These are phyloP conservation scores for Bipolaris gigantea DNA, from an alignment of 2,329 filamentous ascomycete genomes.

Conservation along the genomic window DNA sequence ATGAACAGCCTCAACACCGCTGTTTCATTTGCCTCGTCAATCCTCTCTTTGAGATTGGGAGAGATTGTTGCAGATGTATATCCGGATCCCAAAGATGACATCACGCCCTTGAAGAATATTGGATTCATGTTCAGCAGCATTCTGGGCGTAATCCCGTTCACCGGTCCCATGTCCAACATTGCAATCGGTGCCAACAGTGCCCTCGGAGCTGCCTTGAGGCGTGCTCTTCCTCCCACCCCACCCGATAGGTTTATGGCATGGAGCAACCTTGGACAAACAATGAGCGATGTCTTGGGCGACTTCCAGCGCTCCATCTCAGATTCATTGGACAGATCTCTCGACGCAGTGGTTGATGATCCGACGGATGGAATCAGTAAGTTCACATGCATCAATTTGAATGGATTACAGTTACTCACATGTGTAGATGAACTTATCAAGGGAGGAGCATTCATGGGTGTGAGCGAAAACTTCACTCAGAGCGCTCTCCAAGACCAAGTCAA, in stretches of 20 bases:
- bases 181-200: neutral
- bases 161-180: neutral
- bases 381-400: neutral
- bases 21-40: conserved; percentile 8
- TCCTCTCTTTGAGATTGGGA: conserved; percentile 4
- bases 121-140: neutral
- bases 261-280: conserved; percentile 6
- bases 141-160: conserved; percentile 2
- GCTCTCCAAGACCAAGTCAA: conserved; percentile 3
- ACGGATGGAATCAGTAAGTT: neutral
- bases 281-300: conserved; percentile 1
- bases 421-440: conserved; percentile 2
- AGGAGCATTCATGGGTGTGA: conserved; percentile 8
- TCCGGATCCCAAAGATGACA: conserved; percentile 8
- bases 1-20: conserved; percentile 11
- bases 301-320: conserved; percentile 1
- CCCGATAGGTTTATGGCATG: conserved; percentile 7
- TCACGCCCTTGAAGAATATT: conserved; percentile 7
- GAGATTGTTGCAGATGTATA: conserved; percentile 7
- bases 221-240: neutral
- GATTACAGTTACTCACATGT: neutral
- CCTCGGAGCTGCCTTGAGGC: neutral
- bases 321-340: neutral
- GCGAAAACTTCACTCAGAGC: conserved; percentile 12
- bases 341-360: neutral